Conservation (phyloP, 306 rosid genomes). For the Vicia sativa region DNA sequence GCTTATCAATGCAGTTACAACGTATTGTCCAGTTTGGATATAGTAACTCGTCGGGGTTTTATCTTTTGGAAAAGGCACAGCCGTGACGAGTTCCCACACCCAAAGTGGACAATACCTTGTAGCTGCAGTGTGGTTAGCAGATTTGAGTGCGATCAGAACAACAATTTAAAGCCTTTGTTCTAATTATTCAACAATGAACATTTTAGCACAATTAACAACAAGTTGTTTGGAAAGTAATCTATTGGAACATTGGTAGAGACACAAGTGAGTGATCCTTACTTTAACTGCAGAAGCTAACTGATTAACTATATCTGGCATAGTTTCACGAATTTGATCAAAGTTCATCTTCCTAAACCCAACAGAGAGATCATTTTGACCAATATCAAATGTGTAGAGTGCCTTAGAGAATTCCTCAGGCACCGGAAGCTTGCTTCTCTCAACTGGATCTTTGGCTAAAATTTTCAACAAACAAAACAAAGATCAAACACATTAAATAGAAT, state of each 20-base stretch:
- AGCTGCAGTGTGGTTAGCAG: too few species aligned
- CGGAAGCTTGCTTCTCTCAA: conserved; percentile 63
- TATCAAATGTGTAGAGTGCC: conserved; percentile 91
- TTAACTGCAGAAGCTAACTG: conserved; percentile 79
- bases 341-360: conserved; percentile 74
- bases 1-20: too few species aligned
- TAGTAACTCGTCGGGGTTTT: too few species aligned
- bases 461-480: conserved; percentile 30
- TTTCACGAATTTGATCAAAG: conserved; percentile 63
- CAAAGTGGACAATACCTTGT: too few species aligned
- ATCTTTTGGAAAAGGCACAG: too few species aligned
- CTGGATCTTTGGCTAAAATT: conserved; percentile 55
- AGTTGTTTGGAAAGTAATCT: too few species aligned
- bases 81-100: too few species aligned
- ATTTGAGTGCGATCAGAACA: too few species aligned
- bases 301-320: conserved; percentile 71
- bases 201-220: not conserved
- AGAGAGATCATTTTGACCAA: conserved; percentile 91
- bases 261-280: conserved; percentile 47
- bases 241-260: too few species aligned
- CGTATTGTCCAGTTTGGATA: too few species aligned
- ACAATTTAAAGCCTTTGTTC: not conserved
- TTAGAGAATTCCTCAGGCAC: conserved; percentile 75
- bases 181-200: not conserved
- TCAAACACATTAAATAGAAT: not conserved